Evolutionary conservation across 139 green algal genomes (phyloP), one percentile per base, ranked within the genome.

Genomic region (Dunaliella sp.): DNA sequence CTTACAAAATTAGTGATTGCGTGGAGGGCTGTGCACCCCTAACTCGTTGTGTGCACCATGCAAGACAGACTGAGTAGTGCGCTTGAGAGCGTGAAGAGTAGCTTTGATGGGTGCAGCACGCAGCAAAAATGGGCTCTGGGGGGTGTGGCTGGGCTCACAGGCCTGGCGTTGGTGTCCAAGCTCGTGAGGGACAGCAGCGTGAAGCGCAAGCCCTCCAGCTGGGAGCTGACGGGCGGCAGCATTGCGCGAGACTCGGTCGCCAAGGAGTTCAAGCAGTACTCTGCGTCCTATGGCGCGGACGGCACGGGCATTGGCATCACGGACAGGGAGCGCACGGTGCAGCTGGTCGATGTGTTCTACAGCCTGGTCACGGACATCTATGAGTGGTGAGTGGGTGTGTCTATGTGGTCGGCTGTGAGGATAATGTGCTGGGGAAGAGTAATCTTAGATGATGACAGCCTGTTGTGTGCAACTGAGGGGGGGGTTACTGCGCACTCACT

Each of bases 301-400:
- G 78, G 81, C 36, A 77, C 75, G 2, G 82, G 76, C 75, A 36
- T n/a, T 24, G 81, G 86, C 84, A 84, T 91, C 38, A 78, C 84
- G n/a, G 88, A 93, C 75, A 85, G 84, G 26, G 83, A 59, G 32
- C 91, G 91, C 38, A 94, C 93, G 25, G 86, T 90, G 1, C 88
- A 94, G 38, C 89, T 95, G 36, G 92, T 95, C 33, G 91, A 94
- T 75, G 88, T 92, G 25, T 97, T 97, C 83, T 97, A 96, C 91
- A 90, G 80, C 59, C 84, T 97, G 30, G 93, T 97, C 36, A 98
- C 97, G 12, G 97, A 99, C 90, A 96, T 99, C 80, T 99, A 99
- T 90, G 97, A 99, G 86, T 99, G 96, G 94, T 38, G 83, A 1
- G 78, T 57, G n/a, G 58, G 28, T 83, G 21, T 24, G 58, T 30